Evolutionary conservation across 148 eudicot genomes (phyloP), one percentile per base, ranked within the genome.

Genomic region (Arctostaphylos glauca): DNA sequence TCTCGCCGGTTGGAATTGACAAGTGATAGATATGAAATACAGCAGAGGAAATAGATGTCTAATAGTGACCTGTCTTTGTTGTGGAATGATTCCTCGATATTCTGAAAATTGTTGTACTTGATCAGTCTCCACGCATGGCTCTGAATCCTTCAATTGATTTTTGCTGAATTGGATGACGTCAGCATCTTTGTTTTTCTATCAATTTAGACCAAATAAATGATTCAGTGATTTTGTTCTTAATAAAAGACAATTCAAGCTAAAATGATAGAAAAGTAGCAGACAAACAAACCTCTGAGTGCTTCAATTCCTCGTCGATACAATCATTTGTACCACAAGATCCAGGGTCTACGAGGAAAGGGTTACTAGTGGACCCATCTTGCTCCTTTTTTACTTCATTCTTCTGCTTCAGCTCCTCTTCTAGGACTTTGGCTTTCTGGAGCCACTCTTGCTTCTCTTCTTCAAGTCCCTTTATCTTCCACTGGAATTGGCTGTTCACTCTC

Each of bases 401-500:
- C 59, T 64, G 85, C 77, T 85, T 83, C 82, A 85, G 73, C 76
- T 82, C 86, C 75, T 86, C 83, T 56, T 90, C 86, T 85, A 90
- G 87, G 38, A 62, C 80, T 76, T 82, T 76, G 81, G 85, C 72
- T 81, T 73, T 91, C 70, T 85, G 83, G 48, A 83, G 84, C 81
- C 70, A 84, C 47, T 86, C 89, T 44, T 88, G 84, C 80, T 83
- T 87, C 74, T 91, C 91, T 68, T 89, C 88, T 81, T 91, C 87
- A 73, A 92, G 89, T 67, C 72, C 82, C 74, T 86, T 85, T 82
- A 90, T 86, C 82, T 88, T 88, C 86, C 85, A 67, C 82, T 82
- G 90, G 2, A 91, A 83, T 88, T 91, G 90, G 76, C 82, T 85
- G 72, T 89, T 91, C 78, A 85, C 82, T 82, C 92, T 87, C 82